Conservation (phyloP, 2,329 filamentous ascomycete species). For the Alternaria viburni region DNA sequence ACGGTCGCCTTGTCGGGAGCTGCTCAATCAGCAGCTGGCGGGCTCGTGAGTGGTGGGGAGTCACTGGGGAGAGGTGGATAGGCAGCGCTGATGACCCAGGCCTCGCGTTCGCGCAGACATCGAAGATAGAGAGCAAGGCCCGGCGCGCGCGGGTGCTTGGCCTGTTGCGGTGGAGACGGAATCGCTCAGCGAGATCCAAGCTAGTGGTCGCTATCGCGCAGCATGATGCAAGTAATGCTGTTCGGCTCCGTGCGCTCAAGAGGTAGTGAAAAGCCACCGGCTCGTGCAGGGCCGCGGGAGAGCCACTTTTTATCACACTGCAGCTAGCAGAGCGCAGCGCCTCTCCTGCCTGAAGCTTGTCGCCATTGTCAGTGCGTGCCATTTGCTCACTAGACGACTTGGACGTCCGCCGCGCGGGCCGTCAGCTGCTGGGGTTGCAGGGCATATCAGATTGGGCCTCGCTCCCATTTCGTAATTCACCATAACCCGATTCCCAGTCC, state of each 20-base stretch:
- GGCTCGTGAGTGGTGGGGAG: slow-evolving; percentile 29
- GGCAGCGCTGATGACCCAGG: slow-evolving; percentile 25
- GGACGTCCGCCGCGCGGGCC: slow-evolving; percentile 24
- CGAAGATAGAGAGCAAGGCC: slow-evolving; percentile 8
- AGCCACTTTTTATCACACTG: slow-evolving; percentile 20
- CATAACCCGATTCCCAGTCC: slow-evolving; percentile 6
- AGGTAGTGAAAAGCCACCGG: slow-evolving; percentile 19
- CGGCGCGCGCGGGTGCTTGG: slow-evolving; percentile 20
- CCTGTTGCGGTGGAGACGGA: slow-evolving; percentile 18
- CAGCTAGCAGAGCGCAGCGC: background rate
- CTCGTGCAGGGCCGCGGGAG: slow-evolving; percentile 14
- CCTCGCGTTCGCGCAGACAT: background rate
- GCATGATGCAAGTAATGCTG: slow-evolving; percentile 35
- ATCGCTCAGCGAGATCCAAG: slow-evolving; percentile 27
- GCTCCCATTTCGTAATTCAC: slow-evolving; percentile 18
- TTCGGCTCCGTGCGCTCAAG: slow-evolving; percentile 8
- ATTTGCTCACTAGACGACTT: slow-evolving; percentile 26
- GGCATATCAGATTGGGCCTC: slow-evolving; percentile 23
- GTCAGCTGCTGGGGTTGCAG: slow-evolving; percentile 24
- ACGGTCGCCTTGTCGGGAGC: slow-evolving; percentile 22
- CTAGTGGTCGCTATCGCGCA: slow-evolving; percentile 33
- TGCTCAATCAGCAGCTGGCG: slow-evolving; percentile 41
- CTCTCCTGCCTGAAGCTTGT: slow-evolving; percentile 10
- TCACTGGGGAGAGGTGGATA: slow-evolving; percentile 14
- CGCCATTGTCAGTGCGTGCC: slow-evolving; percentile 20